phyloP scores from a whole-genome alignment of 805 yeast genomes.

The Debaryomyces prosopidis region DNA sequence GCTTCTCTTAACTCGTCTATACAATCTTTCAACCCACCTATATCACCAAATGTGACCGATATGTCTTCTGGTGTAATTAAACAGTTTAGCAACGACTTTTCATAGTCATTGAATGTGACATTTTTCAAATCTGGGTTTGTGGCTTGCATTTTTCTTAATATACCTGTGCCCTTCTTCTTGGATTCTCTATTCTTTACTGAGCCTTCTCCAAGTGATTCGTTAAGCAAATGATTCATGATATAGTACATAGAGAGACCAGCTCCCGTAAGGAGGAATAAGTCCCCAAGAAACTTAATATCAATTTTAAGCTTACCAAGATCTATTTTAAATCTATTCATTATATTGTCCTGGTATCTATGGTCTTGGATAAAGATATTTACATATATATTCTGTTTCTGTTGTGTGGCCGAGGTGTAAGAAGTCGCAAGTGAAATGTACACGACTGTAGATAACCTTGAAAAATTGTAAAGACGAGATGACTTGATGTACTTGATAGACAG shows the following conservation, averaged over 20 bases:
- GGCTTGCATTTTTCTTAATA: slow-evolving; percentile 35
- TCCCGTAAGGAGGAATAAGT: slow-evolving; percentile 45
- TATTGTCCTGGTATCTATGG: not conserved
- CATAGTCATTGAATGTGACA: slow-evolving; percentile 68
- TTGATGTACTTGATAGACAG: not conserved
- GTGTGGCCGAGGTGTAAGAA: not conserved
- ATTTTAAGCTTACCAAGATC: slow-evolving; percentile 40
- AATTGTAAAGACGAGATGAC: slow-evolving; percentile 1
- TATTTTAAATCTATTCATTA: slow-evolving; percentile 33
- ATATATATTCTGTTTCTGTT: too few relatives aligned
- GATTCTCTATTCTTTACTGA: slow-evolving; percentile 52
- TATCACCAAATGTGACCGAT: slow-evolving; percentile 69
- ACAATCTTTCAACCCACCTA: slow-evolving; percentile 85
- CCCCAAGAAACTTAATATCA: slow-evolving; percentile 43
- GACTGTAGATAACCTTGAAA: not conserved
- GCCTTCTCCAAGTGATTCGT: slow-evolving; percentile 31
- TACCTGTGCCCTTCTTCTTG: slow-evolving; percentile 58
- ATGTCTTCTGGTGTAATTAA: slow-evolving; percentile 87
- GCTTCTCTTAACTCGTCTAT: slow-evolving; percentile 85
- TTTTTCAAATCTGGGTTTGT: slow-evolving; percentile 58
- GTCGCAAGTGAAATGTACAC: not conserved
- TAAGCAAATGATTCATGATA: slow-evolving; percentile 44
- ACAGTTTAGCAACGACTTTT: slow-evolving; percentile 70
- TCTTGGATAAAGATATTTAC: too few relatives aligned
- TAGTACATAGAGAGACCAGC: slow-evolving; percentile 74